Evolutionary conservation across 2,329 filamentous ascomycete genomes (phyloP), one percentile per base, ranked within the genome.

Genomic region (Trichothecium roseum): DNA sequence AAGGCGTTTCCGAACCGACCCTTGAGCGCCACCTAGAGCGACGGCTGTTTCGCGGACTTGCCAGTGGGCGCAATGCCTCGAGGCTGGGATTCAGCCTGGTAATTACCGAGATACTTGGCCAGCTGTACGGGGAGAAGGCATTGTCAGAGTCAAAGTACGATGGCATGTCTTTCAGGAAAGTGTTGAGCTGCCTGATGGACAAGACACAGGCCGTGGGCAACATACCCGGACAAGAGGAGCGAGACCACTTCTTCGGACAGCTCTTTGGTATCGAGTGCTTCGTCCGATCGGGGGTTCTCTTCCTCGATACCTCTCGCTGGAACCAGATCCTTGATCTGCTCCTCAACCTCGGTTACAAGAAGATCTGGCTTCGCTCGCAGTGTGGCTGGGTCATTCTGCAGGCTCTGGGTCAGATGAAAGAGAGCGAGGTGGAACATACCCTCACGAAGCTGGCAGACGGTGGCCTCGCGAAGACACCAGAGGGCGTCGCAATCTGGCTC

Each of bases 401-500:
- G 50, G 78, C 81, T 12, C 56, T 91, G 27, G 68, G 71, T 22
- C 76, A 79, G 48, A 74, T 74, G 64, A 61, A 63, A 27, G 58
- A 71, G 45, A 62, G 69, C 38, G 71, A 75, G 37, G 74, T 74
- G 1, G 69, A 79, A 48, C 59, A 66, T 18, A 77, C 81, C 0
- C 62, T 93, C 26, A 61, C 74, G 40, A 71, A 69, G 28, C 52
- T 94, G 8, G 65, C 68, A 15, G 67, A 74, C 13, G 70, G 74
- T 33, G 79, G 81, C 8, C 64, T 93, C 33, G 75, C 78, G 8
- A 82, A 82, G 54, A 89, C 87, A 0, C 81, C 87, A 0, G 89
- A 96, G 54, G 89, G 88, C 6, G 77, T 95, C 16, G 86, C 85
- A 1, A 75, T 95, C 38, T 96, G 88, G 87, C 66, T 96, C 22